Percentiles rank a stretch among this genome's conserved stretches.
phyloP scores from a whole-genome alignment of 176 grass and related monocot species.

The Triticum timopheevii region DNA sequence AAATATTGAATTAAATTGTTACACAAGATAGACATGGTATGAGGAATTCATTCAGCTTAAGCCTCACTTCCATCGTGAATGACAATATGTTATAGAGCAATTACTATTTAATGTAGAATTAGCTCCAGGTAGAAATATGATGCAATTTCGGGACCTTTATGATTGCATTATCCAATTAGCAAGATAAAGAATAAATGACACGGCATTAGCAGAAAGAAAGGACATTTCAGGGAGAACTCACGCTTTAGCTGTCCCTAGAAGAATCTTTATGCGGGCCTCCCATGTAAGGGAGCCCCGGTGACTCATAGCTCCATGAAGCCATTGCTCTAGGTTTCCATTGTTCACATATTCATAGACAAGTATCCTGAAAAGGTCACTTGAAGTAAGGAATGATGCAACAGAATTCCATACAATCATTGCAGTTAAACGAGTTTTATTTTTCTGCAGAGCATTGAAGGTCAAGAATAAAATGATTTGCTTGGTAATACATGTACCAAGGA shows the following conservation, averaged over 20 bases:
- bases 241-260: slow-evolving; percentile 88
- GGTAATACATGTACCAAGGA: background rate
- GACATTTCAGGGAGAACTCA: slow-evolving; percentile 40
- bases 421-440: background rate
- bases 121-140: background rate
- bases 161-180: background rate
- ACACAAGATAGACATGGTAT: slow-evolving; percentile 10
- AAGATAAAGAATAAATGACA: slow-evolving; percentile 21
- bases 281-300: slow-evolving; percentile 70
- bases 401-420: background rate
- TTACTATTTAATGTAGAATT: slow-evolving; percentile 20
- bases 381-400: slow-evolving; percentile 6
- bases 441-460: background rate
- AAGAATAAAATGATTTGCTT: background rate
- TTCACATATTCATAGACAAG: slow-evolving; percentile 89
- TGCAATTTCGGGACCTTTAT: background rate
- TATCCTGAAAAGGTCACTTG: slow-evolving; percentile 52
- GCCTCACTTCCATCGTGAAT: background rate
- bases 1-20: background rate
- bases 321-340: slow-evolving; percentile 83
- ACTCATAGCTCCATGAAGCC: slow-evolving; percentile 90
- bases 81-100: slow-evolving; percentile 4
- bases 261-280: slow-evolving; percentile 77
- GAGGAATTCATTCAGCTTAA: slow-evolving; percentile 14
- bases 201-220: background rate